Evolutionary conservation across 164 flowering plant species (phyloP).

Genomic region (Amborella trichopoda): DNA sequence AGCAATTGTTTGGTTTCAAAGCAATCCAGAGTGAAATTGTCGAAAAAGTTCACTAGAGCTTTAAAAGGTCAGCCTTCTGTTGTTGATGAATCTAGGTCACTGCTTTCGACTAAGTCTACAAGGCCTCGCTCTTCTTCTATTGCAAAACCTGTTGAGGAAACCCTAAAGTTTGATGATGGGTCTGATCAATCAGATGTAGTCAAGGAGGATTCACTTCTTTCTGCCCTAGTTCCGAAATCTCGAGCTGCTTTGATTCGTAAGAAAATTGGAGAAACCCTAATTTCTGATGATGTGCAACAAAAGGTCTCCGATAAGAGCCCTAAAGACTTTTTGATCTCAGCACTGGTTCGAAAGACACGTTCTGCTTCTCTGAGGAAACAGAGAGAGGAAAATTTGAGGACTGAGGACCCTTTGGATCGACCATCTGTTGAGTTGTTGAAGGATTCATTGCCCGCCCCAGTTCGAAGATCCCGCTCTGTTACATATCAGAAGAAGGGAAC

Average conservation of each 20-base stretch:
- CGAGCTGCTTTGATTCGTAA: constrained; percentile 1
- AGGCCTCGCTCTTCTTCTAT: constrained; percentile 18
- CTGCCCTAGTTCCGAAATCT: constrained; percentile 3
- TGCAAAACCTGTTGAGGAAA: not conserved
- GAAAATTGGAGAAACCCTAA: constrained; percentile 9
- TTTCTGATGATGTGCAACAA: constrained; percentile 8
- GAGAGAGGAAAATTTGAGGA: constrained; percentile 7
- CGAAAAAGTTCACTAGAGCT: constrained; percentile 24
- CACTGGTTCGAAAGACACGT: constrained; percentile 18
- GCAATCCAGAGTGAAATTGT: constrained; percentile 29
- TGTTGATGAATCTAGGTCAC: constrained; percentile 13
- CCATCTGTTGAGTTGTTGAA: not conserved
- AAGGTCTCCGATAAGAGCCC: constrained; percentile 17
- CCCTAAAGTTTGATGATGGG: constrained; percentile 9
- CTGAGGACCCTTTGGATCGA: constrained; percentile 11
- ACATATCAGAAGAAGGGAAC: constrained; percentile 2
- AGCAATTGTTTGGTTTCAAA: constrained; percentile 39
- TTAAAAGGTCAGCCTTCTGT: constrained; percentile 17
- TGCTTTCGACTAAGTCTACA: constrained; percentile 52
- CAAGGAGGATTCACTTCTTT: constrained; percentile 31
- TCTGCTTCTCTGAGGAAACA: constrained; percentile 12
- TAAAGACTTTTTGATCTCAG: constrained; percentile 34
- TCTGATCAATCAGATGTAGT: constrained; percentile 57
- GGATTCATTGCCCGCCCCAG: not conserved
- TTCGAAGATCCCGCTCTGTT: constrained; percentile 5